A percentile compares a stretch with the other conserved stretches of the same genome.
phyloP scores from a whole-genome alignment of 2,329 filamentous ascomycete genomes.

The Xylariaceae sp. region DNA sequence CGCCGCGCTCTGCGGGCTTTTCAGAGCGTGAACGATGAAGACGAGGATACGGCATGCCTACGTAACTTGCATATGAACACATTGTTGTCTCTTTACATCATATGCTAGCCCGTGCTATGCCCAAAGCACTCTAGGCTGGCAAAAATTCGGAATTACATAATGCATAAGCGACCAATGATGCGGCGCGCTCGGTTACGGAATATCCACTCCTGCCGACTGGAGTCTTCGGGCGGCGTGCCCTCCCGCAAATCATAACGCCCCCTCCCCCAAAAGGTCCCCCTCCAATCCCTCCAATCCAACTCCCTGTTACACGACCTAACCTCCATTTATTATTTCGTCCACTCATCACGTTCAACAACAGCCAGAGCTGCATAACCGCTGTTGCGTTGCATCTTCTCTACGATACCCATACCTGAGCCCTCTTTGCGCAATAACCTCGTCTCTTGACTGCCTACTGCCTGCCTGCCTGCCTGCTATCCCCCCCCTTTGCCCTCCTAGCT shows the following conservation, averaged over 20 bases:
- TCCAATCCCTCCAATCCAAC: conserved; percentile 1
- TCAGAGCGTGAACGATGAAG: conserved; percentile 1
- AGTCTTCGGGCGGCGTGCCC: conserved; percentile 15
- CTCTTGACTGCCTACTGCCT: background rate
- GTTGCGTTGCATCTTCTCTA: conserved; percentile 13
- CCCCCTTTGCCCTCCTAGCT: background rate
- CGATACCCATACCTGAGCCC: background rate
- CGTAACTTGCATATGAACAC: conserved; percentile 4
- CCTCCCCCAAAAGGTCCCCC: conserved; percentile 1
- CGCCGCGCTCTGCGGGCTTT: background rate
- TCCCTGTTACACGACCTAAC: conserved; percentile 7
- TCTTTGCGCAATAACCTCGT: background rate
- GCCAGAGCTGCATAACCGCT: conserved; percentile 20
- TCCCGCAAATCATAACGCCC: conserved; percentile 24
- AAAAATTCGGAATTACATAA: conserved; percentile 21
- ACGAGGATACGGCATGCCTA: background rate
- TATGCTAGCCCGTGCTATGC: background rate
- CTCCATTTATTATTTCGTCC: background rate
- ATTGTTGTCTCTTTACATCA: background rate
- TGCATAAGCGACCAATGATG: conserved; percentile 22
- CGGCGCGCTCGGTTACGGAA: conserved; percentile 17
- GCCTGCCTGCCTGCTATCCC: background rate
- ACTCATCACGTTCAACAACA: conserved; percentile 15
- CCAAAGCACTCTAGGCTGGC: background rate
- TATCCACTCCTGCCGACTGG: conserved; percentile 24